A percentile compares a stretch with the other conserved stretches of the same genome.
Conservation (phyloP, 192 early-diverging fungal species). For the Dispira simplex region DNA sequence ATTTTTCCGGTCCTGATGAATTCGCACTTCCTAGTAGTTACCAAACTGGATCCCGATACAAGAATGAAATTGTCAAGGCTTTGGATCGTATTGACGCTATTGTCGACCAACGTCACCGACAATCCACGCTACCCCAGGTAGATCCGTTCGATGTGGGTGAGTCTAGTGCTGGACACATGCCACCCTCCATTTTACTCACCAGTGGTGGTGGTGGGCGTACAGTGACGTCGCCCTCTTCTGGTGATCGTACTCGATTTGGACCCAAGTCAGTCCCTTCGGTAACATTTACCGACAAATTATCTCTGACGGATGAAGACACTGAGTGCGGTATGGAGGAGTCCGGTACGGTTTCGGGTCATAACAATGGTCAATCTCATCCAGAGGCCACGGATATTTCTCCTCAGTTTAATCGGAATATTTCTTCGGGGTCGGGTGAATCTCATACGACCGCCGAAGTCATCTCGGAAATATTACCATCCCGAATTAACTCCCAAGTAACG, state of each 20-base stretch:
- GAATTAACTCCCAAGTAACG: too few relatives aligned
- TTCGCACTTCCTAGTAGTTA: background rate
- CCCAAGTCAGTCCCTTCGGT: too few relatives aligned
- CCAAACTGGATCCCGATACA: background rate
- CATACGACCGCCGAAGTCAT: too few relatives aligned
- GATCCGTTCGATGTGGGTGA: background rate
- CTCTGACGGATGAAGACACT: background rate
- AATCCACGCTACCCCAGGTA: too few relatives aligned
- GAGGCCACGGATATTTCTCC: too few relatives aligned
- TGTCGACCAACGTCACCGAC: background rate
- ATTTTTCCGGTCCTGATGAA: background rate
- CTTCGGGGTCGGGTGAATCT: too few relatives aligned
- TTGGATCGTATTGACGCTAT: constrained; percentile 1
- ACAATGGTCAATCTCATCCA: too few relatives aligned
- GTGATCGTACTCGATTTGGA: background rate
- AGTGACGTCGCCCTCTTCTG: too few relatives aligned
- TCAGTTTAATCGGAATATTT: too few relatives aligned
- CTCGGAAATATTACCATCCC: too few relatives aligned
- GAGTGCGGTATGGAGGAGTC: background rate
- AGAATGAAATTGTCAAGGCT: background rate
- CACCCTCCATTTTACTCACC: background rate
- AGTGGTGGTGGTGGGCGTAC: background rate
- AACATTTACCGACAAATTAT: background rate
- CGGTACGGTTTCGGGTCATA: too few relatives aligned
- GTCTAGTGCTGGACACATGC: background rate